Evolutionary conservation across 352 stramenopile species (phyloP).

Genomic region (Pythium aquatile): DNA sequence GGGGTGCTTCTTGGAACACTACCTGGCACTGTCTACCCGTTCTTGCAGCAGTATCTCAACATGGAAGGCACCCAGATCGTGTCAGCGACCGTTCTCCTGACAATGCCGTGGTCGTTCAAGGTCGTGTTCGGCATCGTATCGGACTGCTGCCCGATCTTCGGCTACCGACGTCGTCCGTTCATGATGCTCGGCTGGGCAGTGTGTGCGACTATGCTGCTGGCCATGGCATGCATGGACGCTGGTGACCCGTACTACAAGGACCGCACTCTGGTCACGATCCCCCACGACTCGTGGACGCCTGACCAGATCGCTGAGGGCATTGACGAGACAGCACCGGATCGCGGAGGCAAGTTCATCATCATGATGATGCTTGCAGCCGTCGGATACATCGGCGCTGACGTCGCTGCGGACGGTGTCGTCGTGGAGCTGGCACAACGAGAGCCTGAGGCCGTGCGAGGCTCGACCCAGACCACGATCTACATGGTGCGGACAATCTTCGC

Average conservation of each 20-base stretch:
- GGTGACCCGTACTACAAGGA: slow-evolving; percentile 1
- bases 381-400: slow-evolving; percentile 1
- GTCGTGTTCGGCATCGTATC: slow-evolving; percentile 30
- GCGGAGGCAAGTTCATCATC: slow-evolving; percentile 1
- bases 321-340: not conserved
- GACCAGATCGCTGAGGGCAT: not conserved
- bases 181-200: slow-evolving; percentile 19
- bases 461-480: slow-evolving; percentile 1
- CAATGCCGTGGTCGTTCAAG: slow-evolving; percentile 38
- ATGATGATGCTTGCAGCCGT: slow-evolving; percentile 4
- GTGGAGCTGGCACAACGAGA: slow-evolving; percentile 1
- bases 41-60: slow-evolving; percentile 27
- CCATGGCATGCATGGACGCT: not conserved
- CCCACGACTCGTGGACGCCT: not conserved
- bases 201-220: not conserved
- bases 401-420: not conserved
- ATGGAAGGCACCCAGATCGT: slow-evolving; percentile 34
- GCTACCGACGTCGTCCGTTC: slow-evolving; percentile 36
- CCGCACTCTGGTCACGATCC: not conserved
- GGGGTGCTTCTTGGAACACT: not conserved
- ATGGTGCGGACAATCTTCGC: slow-evolving; percentile 4
- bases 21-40: not conserved
- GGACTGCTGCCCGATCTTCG: slow-evolving; percentile 34
- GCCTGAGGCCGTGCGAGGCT: not conserved
- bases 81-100: slow-evolving; percentile 27